Conservation (phyloP, 495 filamentous ascomycete species). For the Aspergillus egyptiacus region DNA sequence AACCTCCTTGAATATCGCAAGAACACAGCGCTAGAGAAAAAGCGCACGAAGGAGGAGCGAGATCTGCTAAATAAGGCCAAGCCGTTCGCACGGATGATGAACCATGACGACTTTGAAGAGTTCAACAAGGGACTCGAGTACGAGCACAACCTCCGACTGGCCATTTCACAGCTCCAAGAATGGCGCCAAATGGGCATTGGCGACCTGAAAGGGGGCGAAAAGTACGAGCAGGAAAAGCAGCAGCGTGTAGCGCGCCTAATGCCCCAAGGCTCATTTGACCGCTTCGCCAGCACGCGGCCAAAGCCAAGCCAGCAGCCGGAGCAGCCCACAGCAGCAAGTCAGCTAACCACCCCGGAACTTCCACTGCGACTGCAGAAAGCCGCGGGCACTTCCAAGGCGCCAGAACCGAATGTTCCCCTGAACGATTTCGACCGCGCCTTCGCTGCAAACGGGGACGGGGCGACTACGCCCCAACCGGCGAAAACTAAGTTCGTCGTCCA, state of each 20-base stretch:
- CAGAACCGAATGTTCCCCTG: conserved; percentile 31
- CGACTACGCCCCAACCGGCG: conserved; percentile 34
- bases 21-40: conserved; percentile 83
- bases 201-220: conserved; percentile 80
- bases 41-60: conserved; percentile 88
- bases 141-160: conserved; percentile 84
- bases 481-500: conserved; percentile 44
- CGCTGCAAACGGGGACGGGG: conserved; percentile 35
- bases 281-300: conserved; percentile 56
- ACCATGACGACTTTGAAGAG: conserved; percentile 78
- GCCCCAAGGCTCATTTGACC: conserved; percentile 73
- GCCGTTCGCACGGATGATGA: conserved; percentile 96
- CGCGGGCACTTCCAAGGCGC: conserved; percentile 27
- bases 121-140: conserved; percentile 78
- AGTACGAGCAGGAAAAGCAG: conserved; percentile 89
- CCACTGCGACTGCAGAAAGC: conserved; percentile 51
- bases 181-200: conserved; percentile 82
- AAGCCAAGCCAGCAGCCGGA: conserved; percentile 57
- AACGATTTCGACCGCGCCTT: conserved; percentile 42
- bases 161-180: conserved; percentile 86
- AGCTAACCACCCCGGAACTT: conserved; percentile 72
- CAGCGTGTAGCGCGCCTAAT: conserved; percentile 61
- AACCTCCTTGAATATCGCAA: conserved; percentile 86
- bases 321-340: conserved; percentile 60
- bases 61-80: conserved; percentile 90